A percentile compares a stretch with the other conserved stretches of the same genome.
Evolutionary conservation across 164 flowering plant genomes (phyloP).

Genomic region (Chimonanthus salicifolius): DNA sequence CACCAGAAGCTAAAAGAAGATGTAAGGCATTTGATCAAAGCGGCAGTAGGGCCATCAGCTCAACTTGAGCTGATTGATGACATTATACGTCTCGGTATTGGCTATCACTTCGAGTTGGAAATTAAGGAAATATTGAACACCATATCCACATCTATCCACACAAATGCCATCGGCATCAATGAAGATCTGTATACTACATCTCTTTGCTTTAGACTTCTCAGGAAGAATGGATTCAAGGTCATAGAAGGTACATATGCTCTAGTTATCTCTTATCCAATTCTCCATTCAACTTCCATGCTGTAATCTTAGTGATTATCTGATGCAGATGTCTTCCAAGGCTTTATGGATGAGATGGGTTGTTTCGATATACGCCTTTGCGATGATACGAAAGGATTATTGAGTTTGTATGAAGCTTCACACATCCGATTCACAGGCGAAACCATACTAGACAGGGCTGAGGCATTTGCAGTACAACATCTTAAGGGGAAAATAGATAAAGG

Average conservation of each 20-base stretch:
- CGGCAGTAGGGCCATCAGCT: not conserved
- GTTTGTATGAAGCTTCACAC: conserved; percentile 34
- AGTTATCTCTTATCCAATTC: not conserved
- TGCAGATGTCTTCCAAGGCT: conserved; percentile 24
- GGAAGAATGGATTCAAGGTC: conserved; percentile 5
- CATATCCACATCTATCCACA: not conserved
- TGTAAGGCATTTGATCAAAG: not conserved
- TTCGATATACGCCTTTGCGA: conserved; percentile 8
- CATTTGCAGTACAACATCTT: conserved; percentile 25
- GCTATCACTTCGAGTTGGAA: conserved; percentile 13
- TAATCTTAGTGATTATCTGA: not conserved
- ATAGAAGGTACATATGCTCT: not conserved
- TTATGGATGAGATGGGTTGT: conserved; percentile 24
- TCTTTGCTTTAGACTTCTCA: conserved; percentile 8
- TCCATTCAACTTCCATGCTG: not conserved
- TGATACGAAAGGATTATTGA: conserved; percentile 23
- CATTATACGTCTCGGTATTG: conserved; percentile 8
- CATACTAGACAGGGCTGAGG: conserved; percentile 37
- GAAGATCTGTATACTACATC: conserved; percentile 1
- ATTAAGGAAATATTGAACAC: not conserved
- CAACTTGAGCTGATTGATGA: conserved; percentile 7
- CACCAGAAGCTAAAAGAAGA: not conserved
- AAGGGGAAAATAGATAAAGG: not conserved
- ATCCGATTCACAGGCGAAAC: conserved; percentile 36
- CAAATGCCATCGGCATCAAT: not conserved